Evolutionary conservation across 1,139 yeast species (phyloP).

Genomic region (Yamadazyma spencermartinsiae): DNA sequence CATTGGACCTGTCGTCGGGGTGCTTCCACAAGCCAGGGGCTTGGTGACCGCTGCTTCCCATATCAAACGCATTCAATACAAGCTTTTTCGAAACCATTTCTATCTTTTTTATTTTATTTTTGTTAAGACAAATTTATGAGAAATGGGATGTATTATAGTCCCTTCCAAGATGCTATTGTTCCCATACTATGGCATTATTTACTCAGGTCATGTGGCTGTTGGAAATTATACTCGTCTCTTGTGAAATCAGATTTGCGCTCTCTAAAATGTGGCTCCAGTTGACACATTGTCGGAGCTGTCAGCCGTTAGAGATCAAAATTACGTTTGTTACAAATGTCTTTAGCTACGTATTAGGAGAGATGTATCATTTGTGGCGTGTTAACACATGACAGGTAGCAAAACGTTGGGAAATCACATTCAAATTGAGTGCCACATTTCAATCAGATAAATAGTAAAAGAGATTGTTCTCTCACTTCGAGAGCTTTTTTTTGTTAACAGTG

Average conservation of each 20-base stretch:
- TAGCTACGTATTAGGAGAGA: neutral
- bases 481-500: neutral
- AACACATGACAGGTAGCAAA: neutral
- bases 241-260: neutral
- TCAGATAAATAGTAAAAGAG: too few relatives aligned
- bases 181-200: neutral
- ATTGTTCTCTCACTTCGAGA: too few relatives aligned
- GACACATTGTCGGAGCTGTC: neutral
- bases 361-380: neutral
- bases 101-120: too few relatives aligned
- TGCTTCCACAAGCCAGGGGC: conserved; percentile 45
- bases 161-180: too few relatives aligned
- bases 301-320: neutral
- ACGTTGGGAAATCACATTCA: too few relatives aligned
- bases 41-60: conserved; percentile 42
- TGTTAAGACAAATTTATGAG: neutral
- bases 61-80: conserved; percentile 35
- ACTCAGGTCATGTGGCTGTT: neutral
- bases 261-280: neutral
- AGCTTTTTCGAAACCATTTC: conserved; percentile 4
- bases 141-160: neutral
- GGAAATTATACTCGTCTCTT: neutral
- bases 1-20: conserved; percentile 38
- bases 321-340: neutral
- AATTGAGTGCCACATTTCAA: too few relatives aligned